These are phyloP conservation scores for Phlebopus sp. DNA, from an alignment of 1,284 basidiomycete genomes.

Conservation along the genomic window DNA sequence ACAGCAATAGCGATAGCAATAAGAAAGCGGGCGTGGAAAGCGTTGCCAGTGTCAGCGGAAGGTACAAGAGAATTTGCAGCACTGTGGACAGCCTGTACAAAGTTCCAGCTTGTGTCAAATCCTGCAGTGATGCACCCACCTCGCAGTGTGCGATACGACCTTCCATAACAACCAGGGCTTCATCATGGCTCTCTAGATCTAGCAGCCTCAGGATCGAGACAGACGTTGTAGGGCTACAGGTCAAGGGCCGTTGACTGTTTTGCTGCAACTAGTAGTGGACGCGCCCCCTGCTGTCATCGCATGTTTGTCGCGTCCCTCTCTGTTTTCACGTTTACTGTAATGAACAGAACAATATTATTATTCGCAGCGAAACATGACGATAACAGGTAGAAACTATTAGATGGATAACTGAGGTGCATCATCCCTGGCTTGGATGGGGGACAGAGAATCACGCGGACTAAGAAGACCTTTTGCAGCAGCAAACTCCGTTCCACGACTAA, in stretches of 20 bases:
- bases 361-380: too few relatives aligned
- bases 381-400: slow-evolving; percentile 9
- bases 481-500: slow-evolving; percentile 64
- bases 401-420: slow-evolving; percentile 20
- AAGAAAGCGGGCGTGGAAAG: slow-evolving; percentile 78
- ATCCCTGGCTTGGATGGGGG: slow-evolving; percentile 18
- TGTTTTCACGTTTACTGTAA: too few relatives aligned
- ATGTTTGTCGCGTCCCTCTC: too few relatives aligned
- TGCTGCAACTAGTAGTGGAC: too few relatives aligned
- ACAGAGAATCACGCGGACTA: slow-evolving; percentile 44
- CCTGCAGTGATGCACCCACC: slow-evolving; percentile 37
- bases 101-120: slow-evolving; percentile 4
- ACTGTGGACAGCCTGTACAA: slow-evolving; percentile 64
- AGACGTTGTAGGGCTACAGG: neutral
- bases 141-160: slow-evolving; percentile 61
- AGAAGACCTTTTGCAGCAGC: slow-evolving; percentile 73
- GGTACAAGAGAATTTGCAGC: slow-evolving; percentile 77
- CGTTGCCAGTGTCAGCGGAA: slow-evolving; percentile 79
- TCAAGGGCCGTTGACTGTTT: neutral
- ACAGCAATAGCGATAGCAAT: slow-evolving; percentile 74
- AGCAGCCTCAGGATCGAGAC: neutral
- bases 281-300: too few relatives aligned
- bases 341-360: too few relatives aligned
- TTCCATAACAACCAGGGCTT: slow-evolving; percentile 66
- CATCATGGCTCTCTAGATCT: slow-evolving; percentile 25